phyloP scores from a whole-genome alignment of 139 green algal genomes.

The Chlamydomonas schloesseri region DNA sequence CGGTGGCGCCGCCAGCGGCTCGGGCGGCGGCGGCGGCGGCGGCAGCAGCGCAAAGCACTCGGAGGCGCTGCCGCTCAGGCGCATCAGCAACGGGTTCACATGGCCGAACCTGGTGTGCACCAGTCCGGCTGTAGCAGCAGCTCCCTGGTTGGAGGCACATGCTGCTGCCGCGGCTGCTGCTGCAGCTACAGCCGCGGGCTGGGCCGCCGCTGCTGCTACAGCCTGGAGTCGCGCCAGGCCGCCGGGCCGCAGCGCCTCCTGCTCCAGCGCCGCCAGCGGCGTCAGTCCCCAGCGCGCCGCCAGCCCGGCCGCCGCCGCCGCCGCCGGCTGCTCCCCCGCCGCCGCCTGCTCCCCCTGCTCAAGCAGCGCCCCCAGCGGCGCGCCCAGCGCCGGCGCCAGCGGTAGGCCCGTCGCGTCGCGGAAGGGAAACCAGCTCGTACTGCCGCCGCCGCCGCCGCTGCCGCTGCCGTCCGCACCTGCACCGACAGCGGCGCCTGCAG shows the following conservation, averaged over 20 bases:
- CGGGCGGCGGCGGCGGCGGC: not conserved
- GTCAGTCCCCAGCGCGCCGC: not conserved
- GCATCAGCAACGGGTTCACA: conserved; percentile 26
- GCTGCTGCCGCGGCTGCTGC: too few relatives aligned
- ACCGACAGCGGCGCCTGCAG: too few relatives aligned
- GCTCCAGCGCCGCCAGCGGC: not conserved
- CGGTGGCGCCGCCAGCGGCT: not conserved
- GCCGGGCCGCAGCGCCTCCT: too few relatives aligned
- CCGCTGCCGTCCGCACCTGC: too few relatives aligned
- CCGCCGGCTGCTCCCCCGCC: too few relatives aligned
- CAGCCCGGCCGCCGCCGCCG: not conserved
- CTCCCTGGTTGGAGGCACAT: too few relatives aligned
- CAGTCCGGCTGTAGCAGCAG: not conserved
- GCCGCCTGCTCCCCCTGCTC: too few relatives aligned
- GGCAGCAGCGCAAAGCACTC: conserved; percentile 8
- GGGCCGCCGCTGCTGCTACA: too few relatives aligned
- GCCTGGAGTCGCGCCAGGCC: not conserved
- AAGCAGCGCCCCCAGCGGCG: not conserved
- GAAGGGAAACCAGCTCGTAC: conserved; percentile 10
- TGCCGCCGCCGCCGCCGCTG: not conserved
- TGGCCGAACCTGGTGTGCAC: conserved; percentile 22
- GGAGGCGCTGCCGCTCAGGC: not conserved
- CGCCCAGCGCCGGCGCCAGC: not conserved
- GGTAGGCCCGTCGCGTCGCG: conserved; percentile 13
- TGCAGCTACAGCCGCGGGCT: too few relatives aligned